Evolutionary conservation across 805 yeast genomes (phyloP).

Genomic region (Kuraishia borneana): DNA sequence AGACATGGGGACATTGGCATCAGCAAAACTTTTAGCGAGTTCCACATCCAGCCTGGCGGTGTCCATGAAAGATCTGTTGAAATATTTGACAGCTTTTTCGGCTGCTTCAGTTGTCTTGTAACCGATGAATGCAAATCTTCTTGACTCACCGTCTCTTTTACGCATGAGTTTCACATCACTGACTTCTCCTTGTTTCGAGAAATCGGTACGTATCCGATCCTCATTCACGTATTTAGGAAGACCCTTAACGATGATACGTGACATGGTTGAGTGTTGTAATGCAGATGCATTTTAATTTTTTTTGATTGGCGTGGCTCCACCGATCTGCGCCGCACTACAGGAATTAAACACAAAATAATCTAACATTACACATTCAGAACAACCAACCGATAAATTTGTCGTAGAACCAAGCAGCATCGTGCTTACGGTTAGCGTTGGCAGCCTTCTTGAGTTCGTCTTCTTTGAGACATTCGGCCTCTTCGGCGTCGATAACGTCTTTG

Average conservation of each 20-base stretch:
- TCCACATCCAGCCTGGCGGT: conserved; percentile 73
- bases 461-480: conserved; percentile 27
- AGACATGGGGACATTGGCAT: conserved; percentile 68
- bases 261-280: conserved; percentile 27
- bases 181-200: conserved; percentile 46
- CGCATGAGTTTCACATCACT: conserved; percentile 85
- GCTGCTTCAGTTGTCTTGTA: conserved; percentile 70
- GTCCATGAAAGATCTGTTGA: conserved; percentile 70
- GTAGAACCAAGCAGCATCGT: conserved; percentile 15
- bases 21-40: conserved; percentile 77
- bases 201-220: conserved; percentile 57
- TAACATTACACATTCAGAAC: conserved; percentile 7
- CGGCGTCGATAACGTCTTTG: conserved; percentile 44
- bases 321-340: no score
- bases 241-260: conserved; percentile 88
- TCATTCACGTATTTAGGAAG: conserved; percentile 73
- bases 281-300: conserved; percentile 6
- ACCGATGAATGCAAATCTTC: conserved; percentile 92
- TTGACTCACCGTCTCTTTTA: conserved; percentile 73
- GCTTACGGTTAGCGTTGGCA: conserved; percentile 5
- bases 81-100: conserved; percentile 61
- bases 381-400: conserved; percentile 17
- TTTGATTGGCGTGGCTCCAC: not conserved
- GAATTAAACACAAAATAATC: not conserved
- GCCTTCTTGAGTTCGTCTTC: conserved; percentile 7